A percentile compares a stretch with the other conserved stretches of the same genome.
Conservation (phyloP, 2,329 filamentous ascomycete species). For the Scedosporium apiospermum region DNA sequence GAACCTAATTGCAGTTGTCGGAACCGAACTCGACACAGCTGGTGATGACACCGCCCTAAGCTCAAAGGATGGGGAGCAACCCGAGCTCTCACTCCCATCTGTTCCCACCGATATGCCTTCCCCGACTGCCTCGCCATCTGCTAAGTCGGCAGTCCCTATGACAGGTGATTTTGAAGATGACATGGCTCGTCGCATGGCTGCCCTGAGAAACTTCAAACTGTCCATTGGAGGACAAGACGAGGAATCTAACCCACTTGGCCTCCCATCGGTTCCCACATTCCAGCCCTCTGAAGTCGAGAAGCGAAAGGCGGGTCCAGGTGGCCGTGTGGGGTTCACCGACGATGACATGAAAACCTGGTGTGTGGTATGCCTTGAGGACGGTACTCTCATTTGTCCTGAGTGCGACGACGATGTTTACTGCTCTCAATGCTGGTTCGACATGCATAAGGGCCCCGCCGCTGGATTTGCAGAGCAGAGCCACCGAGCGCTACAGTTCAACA, state of each 20-base stretch:
- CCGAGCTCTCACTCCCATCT: constrained; percentile 33
- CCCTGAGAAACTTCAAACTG: constrained; percentile 29
- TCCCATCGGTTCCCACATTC: constrained; percentile 42
- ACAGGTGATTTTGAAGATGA: constrained; percentile 30
- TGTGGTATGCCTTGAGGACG: constrained; percentile 72
- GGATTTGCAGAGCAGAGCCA: constrained; percentile 64
- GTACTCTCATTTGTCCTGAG: constrained; percentile 60
- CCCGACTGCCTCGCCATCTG: constrained; percentile 10
- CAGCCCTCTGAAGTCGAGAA: constrained; percentile 33
- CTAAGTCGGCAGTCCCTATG: constrained; percentile 10
- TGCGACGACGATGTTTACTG: constrained; percentile 71
- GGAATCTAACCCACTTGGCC: constrained; percentile 25
- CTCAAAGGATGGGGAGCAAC: constrained; percentile 10
- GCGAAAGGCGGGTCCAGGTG: constrained; percentile 3
- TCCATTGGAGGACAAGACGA: constrained; percentile 11
- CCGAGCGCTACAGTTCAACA: constrained; percentile 50
- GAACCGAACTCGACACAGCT: not conserved
- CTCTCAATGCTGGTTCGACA: constrained; percentile 68
- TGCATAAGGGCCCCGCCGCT: constrained; percentile 61
- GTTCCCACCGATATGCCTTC: constrained; percentile 32
- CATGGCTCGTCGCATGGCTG: constrained; percentile 43
- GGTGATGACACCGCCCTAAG: constrained; percentile 10
- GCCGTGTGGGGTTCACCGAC: constrained; percentile 40
- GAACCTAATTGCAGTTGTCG: not conserved
- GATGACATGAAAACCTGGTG: constrained; percentile 72